phyloP scores from a whole-genome alignment of 2,329 filamentous ascomycete species.

The Aspergillus sp. region DNA sequence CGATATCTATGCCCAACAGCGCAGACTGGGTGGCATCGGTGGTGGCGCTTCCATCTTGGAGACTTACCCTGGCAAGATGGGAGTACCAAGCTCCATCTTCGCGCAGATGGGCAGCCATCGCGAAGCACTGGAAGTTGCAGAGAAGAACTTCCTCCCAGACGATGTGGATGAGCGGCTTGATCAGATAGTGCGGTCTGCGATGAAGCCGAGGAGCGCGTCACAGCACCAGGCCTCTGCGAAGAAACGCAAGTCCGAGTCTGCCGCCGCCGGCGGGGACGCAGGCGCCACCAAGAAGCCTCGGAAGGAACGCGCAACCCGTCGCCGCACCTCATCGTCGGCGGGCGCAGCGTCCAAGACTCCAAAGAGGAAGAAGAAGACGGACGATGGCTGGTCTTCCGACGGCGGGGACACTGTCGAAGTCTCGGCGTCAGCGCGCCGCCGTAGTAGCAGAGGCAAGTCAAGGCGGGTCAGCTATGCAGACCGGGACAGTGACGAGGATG shows the following conservation, averaged over 20 bases:
- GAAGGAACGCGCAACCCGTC: constrained; percentile 30
- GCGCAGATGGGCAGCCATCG: constrained; percentile 71
- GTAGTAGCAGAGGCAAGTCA: constrained; percentile 37
- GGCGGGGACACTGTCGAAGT: constrained; percentile 40
- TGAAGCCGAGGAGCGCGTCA: constrained; percentile 58
- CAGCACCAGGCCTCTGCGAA: constrained; percentile 27
- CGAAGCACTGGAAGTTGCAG: constrained; percentile 78
- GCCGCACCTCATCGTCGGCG: constrained; percentile 35
- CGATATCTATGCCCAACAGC: constrained; percentile 74
- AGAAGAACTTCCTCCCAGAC: constrained; percentile 79
- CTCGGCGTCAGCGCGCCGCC: constrained; percentile 34
- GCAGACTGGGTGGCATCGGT: constrained; percentile 40
- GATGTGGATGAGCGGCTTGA: constrained; percentile 75
- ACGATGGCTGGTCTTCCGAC: constrained; percentile 42
- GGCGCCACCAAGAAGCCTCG: constrained; percentile 30
- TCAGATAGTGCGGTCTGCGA: constrained; percentile 65
- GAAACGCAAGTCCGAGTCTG: constrained; percentile 43
- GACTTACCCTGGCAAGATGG: constrained; percentile 76
- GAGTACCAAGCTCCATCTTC: constrained; percentile 78
- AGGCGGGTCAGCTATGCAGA: constrained; percentile 45
- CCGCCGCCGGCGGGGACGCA: constrained; percentile 24
- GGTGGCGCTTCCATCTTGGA: constrained; percentile 62
- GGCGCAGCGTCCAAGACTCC: constrained; percentile 27
- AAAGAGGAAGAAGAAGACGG: constrained; percentile 38
- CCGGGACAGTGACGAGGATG: constrained; percentile 45